Evolutionary conservation across 345 rosid genomes (phyloP), one percentile per base, ranked within the genome.

Genomic region (Acer campestre): DNA sequence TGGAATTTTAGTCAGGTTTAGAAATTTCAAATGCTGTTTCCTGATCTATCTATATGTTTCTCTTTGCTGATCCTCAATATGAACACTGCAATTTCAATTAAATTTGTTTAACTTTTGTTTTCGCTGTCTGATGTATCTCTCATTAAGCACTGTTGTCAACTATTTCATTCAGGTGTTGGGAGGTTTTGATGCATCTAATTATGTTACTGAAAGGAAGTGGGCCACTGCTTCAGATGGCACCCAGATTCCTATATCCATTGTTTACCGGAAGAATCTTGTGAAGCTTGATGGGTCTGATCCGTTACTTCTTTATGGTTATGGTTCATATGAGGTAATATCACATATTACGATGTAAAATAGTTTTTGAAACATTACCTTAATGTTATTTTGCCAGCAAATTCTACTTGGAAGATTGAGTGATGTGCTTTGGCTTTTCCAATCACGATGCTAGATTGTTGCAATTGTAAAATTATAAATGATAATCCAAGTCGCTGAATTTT

Each of bases 241-340:
- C 61, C 84, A 87, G 83, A 85, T 95, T 85, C 99, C 98, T 74
- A 78, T 95, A 75, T 93, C 98, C 51, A 81, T 92, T 82, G 95
- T 89, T 75, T 93, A 90, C 61, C 87, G 73, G 80, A 93, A 88
- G 83, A 80, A 87, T 44, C 83, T 88, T 79, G 98, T 92, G 82
- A 93, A 91, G 80, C 89, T 93, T 25, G 95, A 95, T 84, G 97
- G 95, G 17, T 89, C 97, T 76, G 91, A 95, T 84, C 94, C 94
- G 0, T 67, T 91, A 40, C 80, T 90, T 80, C 98, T 95, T 35
- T 88, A 93, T 77, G 99, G 98, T 59, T 95, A 95, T 83, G 99
- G 99, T 80, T 93, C 99, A 46, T 95, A 95, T 79, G 98, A 92
- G 99, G 99, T 95, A 90, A 80, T 62, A 40, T 81, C 31, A 71